Conservation (phyloP, 306 rosid species). For the Dalbergia cochinchinensis region DNA sequence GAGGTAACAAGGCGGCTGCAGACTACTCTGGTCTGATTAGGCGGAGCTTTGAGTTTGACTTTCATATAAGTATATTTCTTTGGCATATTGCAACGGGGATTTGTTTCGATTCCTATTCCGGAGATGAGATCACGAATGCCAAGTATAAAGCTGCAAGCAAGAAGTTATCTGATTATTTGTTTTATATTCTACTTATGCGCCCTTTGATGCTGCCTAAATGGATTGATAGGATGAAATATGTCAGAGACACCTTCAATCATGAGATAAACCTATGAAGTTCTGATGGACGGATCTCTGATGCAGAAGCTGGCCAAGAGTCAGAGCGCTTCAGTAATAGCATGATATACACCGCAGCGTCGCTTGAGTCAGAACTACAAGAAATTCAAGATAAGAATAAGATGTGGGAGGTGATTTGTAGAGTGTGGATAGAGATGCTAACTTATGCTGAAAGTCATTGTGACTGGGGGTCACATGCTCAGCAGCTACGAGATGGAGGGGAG, state of each 20-base stretch:
- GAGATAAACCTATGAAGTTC: neutral
- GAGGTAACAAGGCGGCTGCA: neutral
- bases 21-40: neutral
- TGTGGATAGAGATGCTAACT: neutral
- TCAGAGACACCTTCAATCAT: neutral
- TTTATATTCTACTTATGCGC: neutral
- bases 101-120: neutral
- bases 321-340: too few relatives aligned
- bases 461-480: neutral
- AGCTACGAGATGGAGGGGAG: neutral
- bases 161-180: neutral
- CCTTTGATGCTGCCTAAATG: neutral
- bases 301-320: too few relatives aligned
- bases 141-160: neutral
- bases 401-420: neutral
- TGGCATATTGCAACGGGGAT: neutral
- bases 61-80: neutral
- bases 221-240: neutral
- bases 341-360: too few relatives aligned
- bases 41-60: neutral
- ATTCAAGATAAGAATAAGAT: neutral
- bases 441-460: neutral
- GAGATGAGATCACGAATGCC: neutral
- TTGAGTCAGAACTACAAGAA: neutral
- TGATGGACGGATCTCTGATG: too few relatives aligned